These are phyloP conservation scores for Sporothrix pseudoabietina DNA, from an alignment of 2,329 filamentous ascomycete species.

Conservation along the genomic window DNA sequence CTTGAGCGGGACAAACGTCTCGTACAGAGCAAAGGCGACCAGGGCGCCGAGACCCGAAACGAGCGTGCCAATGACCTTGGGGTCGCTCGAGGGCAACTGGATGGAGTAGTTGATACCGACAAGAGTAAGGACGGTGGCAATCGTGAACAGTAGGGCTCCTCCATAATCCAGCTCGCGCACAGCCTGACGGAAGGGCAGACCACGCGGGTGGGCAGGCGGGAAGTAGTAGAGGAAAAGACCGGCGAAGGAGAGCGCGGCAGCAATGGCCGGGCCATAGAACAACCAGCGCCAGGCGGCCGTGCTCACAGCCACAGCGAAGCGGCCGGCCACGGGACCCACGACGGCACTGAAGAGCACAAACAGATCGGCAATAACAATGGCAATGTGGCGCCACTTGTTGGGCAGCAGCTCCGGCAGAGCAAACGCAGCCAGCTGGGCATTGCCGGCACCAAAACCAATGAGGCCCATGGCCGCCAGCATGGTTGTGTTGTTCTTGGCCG, in stretches of 20 bases:
- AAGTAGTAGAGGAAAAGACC: slow-evolving; percentile 46
- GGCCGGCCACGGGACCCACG: slow-evolving; percentile 49
- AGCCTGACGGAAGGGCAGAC: slow-evolving; percentile 42
- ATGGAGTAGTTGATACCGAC: slow-evolving; percentile 47
- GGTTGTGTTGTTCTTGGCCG: slow-evolving; percentile 45
- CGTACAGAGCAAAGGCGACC: slow-evolving; percentile 45
- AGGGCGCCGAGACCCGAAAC: slow-evolving; percentile 43
- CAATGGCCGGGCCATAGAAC: slow-evolving; percentile 49
- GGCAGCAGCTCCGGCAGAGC: slow-evolving; percentile 52
- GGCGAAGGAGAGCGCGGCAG: slow-evolving; percentile 48
- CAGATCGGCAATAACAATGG: slow-evolving; percentile 48
- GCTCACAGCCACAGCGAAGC: slow-evolving; percentile 43
- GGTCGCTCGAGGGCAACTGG: slow-evolving; percentile 42
- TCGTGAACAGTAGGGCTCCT: slow-evolving; percentile 44
- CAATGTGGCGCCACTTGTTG: slow-evolving; percentile 53
- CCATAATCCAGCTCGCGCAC: slow-evolving; percentile 46
- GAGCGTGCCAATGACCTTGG: slow-evolving; percentile 44
- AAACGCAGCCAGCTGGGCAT: slow-evolving; percentile 50
- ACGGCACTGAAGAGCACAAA: slow-evolving; percentile 50
- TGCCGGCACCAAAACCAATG: slow-evolving; percentile 50
- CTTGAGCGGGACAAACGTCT: slow-evolving; percentile 44
- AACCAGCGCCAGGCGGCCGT: slow-evolving; percentile 47
- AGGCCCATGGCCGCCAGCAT: slow-evolving; percentile 47
- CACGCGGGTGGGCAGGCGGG: slow-evolving; percentile 41
- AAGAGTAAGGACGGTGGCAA: slow-evolving; percentile 44